phyloP scores from a whole-genome alignment of 176 grass and related monocot genomes.

The Aegilops sharonensis region DNA sequence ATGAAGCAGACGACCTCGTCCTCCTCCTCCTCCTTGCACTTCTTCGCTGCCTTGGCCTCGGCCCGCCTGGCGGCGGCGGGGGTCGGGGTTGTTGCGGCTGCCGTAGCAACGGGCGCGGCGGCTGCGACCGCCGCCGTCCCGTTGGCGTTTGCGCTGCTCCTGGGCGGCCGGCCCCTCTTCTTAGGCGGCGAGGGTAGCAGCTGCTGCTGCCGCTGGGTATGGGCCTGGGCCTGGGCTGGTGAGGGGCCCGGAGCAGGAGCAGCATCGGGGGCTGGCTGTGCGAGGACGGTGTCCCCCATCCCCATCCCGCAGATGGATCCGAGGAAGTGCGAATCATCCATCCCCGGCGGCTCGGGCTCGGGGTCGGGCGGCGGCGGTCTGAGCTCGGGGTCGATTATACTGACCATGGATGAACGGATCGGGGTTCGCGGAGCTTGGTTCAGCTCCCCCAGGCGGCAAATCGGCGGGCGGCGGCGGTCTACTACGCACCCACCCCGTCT shows the following conservation, averaged over 20 bases:
- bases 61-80: neutral
- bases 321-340: constrained; percentile 60
- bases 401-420: too few relatives aligned
- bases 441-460: neutral
- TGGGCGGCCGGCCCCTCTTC: constrained; percentile 80
- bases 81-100: neutral
- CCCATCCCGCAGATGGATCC: constrained; percentile 31
- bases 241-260: neutral
- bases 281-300: constrained; percentile 19
- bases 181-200: neutral
- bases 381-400: too few relatives aligned
- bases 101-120: too few relatives aligned
- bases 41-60: neutral
- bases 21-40: constrained; percentile 52
- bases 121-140: too few relatives aligned
- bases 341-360: neutral
- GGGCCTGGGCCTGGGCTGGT: neutral
- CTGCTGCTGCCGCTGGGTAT: neutral
- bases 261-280: neutral
- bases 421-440: too few relatives aligned
- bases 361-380: neutral
- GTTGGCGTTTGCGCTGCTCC: constrained; percentile 30
- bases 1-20: constrained; percentile 99
- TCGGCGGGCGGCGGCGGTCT: too few relatives aligned
- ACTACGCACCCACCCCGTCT: too few relatives aligned